Evolutionary conservation across 2,329 filamentous ascomycete genomes (phyloP).

Genomic region (Didymella segeticola): DNA sequence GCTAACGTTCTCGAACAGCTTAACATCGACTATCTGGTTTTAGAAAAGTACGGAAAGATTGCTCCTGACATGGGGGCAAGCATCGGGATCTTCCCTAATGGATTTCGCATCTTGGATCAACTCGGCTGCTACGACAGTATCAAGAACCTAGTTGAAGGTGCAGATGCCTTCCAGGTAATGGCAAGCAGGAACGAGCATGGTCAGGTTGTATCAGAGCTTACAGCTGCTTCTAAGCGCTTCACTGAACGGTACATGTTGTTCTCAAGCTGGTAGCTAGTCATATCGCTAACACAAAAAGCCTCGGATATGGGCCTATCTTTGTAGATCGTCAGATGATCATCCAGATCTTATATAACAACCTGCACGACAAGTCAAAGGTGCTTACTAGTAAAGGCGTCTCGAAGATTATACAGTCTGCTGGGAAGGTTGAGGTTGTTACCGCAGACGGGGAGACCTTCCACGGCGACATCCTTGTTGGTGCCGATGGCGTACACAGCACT

Average conservation of each 20-base stretch:
- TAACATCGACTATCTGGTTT: constrained; percentile 21
- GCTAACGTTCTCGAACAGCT: constrained; percentile 20
- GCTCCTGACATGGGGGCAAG: constrained; percentile 25
- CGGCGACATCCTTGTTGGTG: constrained; percentile 23
- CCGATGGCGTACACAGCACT: constrained; percentile 23
- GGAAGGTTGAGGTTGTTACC: constrained; percentile 14
- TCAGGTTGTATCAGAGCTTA: background rate
- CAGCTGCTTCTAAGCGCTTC: background rate
- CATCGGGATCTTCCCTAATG: constrained; percentile 26
- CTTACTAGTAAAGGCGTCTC: constrained; percentile 8
- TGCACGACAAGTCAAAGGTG: constrained; percentile 20
- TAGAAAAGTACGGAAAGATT: constrained; percentile 19
- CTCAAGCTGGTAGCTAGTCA: background rate
- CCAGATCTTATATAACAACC: constrained; percentile 17
- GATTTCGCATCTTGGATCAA: constrained; percentile 26
- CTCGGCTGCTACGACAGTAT: constrained; percentile 15
- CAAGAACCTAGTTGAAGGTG: background rate
- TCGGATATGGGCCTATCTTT: constrained; percentile 7
- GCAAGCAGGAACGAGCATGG: constrained; percentile 4
- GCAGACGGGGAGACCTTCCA: constrained; percentile 2
- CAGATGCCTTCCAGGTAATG: background rate
- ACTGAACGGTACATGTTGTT: background rate
- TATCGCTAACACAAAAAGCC: background rate
- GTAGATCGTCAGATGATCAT: constrained; percentile 20
- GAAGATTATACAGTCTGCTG: background rate